Conservation (phyloP, 2,329 filamentous ascomycete genomes). For the Lachnellula occidentalis region DNA sequence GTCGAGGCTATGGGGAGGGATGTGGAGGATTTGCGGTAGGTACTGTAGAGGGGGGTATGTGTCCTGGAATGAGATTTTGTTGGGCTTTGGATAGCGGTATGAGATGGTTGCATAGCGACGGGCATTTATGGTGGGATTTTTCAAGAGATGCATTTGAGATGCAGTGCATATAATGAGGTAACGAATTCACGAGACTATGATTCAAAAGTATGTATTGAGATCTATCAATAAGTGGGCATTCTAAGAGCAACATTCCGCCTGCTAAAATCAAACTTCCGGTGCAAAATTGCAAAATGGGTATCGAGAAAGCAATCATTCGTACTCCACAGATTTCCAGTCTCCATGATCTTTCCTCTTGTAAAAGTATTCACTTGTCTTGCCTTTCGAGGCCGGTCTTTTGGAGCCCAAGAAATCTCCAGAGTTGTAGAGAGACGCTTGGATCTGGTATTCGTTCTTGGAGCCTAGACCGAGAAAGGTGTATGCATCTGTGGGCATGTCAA, state of each 20-base stretch:
- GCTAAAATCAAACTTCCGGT: neutral
- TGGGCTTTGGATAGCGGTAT: neutral
- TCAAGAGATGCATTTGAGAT: neutral
- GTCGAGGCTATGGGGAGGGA: constrained; percentile 23
- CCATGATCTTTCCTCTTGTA: constrained; percentile 18
- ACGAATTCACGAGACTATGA: neutral
- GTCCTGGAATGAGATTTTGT: neutral
- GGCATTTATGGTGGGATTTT: neutral
- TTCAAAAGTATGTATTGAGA: neutral
- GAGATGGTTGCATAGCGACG: neutral
- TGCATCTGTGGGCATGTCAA: constrained; percentile 44
- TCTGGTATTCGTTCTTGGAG: constrained; percentile 54
- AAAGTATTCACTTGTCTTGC: constrained; percentile 15
- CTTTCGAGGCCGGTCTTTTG: constrained; percentile 2
- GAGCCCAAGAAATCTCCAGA: constrained; percentile 35
- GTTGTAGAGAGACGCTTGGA: constrained; percentile 54
- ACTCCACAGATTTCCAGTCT: constrained; percentile 12
- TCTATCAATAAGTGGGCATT: neutral
- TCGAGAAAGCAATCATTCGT: constrained; percentile 13
- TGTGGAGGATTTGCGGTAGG: too few relatives aligned
- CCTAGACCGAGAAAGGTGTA: constrained; percentile 62
- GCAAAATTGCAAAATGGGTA: constrained; percentile 8
- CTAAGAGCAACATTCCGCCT: neutral
- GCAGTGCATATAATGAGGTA: neutral
- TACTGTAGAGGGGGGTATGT: neutral